Evolutionary conservation across 2,329 filamentous ascomycete species (phyloP).

Genomic region (Onygenales sp.): DNA sequence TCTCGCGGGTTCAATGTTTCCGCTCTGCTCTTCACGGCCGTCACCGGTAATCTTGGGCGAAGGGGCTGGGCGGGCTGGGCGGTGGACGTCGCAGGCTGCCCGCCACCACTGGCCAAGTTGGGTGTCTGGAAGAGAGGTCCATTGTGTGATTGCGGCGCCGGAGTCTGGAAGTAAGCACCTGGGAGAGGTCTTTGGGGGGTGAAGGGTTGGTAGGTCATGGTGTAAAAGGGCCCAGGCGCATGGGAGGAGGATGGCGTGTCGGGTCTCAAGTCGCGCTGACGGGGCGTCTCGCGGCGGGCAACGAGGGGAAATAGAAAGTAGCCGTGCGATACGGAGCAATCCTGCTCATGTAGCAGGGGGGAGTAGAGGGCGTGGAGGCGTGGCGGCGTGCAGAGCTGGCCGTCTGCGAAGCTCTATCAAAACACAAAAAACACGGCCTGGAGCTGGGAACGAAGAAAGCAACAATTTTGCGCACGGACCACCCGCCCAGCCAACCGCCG

Average conservation of each 20-base stretch:
- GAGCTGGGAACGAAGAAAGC: background rate
- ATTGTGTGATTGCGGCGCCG: conserved; percentile 27
- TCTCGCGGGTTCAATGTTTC: conserved; percentile 59
- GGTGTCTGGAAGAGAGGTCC: conserved; percentile 22
- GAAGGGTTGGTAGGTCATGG: conserved; percentile 35
- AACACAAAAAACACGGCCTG: background rate
- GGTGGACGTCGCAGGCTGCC: background rate
- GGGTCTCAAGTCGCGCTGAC: background rate
- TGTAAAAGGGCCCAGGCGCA: conserved; percentile 11
- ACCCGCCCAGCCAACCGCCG: background rate
- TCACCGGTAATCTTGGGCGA: conserved; percentile 9
- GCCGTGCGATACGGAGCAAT: background rate
- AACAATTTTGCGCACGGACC: conserved; percentile 29
- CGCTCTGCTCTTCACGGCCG: conserved; percentile 34
- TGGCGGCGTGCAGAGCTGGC: background rate
- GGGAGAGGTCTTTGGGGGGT: conserved; percentile 33
- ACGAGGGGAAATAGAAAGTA: background rate
- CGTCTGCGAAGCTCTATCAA: background rate
- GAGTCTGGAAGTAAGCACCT: conserved; percentile 33
- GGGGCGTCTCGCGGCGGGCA: background rate
- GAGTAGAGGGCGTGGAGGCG: background rate
- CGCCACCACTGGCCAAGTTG: background rate
- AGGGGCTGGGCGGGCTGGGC: conserved; percentile 7
- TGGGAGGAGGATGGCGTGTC: background rate
- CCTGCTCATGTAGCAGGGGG: background rate